Conservation (phyloP, 2,329 filamentous ascomycete species). For the Helotiales sp. region DNA sequence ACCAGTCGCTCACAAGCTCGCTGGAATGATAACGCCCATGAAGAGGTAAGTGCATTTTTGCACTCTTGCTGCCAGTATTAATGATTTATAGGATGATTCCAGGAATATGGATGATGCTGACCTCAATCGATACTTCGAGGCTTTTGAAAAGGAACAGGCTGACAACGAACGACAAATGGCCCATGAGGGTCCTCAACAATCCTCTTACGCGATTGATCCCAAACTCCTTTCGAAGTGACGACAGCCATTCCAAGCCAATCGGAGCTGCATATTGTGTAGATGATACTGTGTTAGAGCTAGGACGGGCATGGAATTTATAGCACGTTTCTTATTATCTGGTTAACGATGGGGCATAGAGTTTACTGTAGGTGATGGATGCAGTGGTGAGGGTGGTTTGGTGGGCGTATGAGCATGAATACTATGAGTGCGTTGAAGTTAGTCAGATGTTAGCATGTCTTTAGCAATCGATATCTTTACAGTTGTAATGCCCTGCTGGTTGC, state of each 20-base stretch:
- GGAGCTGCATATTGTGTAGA: not conserved
- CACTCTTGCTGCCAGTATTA: not conserved
- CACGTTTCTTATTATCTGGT: too few species aligned
- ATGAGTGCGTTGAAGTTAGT: constrained; percentile 1
- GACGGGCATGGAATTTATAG: too few species aligned
- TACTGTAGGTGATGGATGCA: too few species aligned
- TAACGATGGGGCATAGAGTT: too few species aligned
- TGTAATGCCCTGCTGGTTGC: not conserved
- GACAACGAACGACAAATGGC: not conserved
- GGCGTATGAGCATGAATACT: not conserved
- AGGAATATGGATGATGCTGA: not conserved
- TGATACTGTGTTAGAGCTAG: not conserved
- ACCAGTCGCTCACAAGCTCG: not conserved
- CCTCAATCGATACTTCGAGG: not conserved
- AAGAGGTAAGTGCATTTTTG: not conserved
- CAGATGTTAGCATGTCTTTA: not conserved
- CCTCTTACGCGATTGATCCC: not conserved
- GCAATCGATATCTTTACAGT: not conserved
- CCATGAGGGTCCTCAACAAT: not conserved
- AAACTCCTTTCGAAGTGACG: not conserved
- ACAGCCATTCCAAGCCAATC: not conserved
- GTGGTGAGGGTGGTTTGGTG: not conserved
- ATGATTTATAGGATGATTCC: not conserved
- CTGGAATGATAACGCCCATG: not conserved
- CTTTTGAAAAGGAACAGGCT: not conserved